Base-by-base conservation (phyloP, 192 early-diverging fungal species). In the Podila horticola region DNA sequence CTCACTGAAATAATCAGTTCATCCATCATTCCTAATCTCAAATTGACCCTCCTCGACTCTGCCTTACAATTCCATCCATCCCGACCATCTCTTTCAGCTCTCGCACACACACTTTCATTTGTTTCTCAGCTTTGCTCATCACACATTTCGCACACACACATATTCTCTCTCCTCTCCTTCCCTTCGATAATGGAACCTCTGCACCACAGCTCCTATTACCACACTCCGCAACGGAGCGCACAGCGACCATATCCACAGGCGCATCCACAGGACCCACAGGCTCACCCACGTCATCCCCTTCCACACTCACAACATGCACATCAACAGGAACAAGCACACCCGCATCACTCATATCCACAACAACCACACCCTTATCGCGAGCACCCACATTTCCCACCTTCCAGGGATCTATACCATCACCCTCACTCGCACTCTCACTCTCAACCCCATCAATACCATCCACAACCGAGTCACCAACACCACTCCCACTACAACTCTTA, bases 141-240 rank as follows among this genome's bases (percentile, higher is more conserved):
- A 10, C 41, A 45, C 41, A 45, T 12, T n/a, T n/a, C 33, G 2
- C 33, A 6, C 33, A 34, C 33, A 34, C 33, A 45, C 41, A 45
- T 12, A 45, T 45, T 45, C 34, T 45, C 41, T 41, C 38, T 10
- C 1, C 8, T 41, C 38, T 45, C 15, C 41, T 45, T 12, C 41
- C 33, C 41, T 45, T 45, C 41, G 34, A 6, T 19, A 55, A 55
- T 55, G 52, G 52, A 55, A 26, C 52, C 52, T 26, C 52, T 55
- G n/a, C 52, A 55, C 52, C 52, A 55, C 52, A n/a, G 24, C 52
- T 55, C 52, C 24, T 55, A 55, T 55, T 55, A n/a, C 24, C 52
- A 55, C 52, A 24, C 52, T 55, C 52, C 20, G n/a, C 52, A 55
- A 55, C 24, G n/a, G 20, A 22, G 41, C 41, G 41, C 41, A n/a